A percentile compares a stretch with the other conserved stretches of the same genome.
phyloP scores from a whole-genome alignment of 495 filamentous ascomycete genomes.

The Hypoxylon cercidicola region DNA sequence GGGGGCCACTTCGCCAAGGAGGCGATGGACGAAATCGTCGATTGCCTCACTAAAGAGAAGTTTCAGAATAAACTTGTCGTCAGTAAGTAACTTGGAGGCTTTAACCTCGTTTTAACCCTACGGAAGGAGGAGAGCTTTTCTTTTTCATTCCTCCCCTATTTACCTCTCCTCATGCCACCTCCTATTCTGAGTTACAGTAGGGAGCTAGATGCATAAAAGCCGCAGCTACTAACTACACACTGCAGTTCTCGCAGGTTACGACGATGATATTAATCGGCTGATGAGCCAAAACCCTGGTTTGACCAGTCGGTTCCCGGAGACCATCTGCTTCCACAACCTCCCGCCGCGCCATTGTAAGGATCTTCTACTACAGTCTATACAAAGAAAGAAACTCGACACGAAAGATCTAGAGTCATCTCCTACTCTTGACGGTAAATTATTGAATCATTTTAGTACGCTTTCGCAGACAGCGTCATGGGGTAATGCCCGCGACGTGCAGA shows the following conservation, averaged over 20 bases:
- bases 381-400: constrained; percentile 49
- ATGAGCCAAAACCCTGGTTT: constrained; percentile 71
- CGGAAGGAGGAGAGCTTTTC: too few species aligned
- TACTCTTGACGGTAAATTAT: constrained; percentile 44
- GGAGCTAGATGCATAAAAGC: too few species aligned
- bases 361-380: constrained; percentile 42
- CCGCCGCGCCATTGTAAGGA: constrained; percentile 54
- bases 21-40: constrained; percentile 78
- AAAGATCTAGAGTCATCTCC: constrained; percentile 48
- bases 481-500: constrained; percentile 74
- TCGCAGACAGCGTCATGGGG: constrained; percentile 67
- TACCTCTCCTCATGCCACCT: too few species aligned
- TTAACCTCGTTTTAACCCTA: constrained; percentile 25
- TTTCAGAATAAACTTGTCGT: constrained; percentile 73
- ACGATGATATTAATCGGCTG: constrained; percentile 74
- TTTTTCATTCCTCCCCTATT: too few species aligned
- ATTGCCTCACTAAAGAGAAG: constrained; percentile 70
- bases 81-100: constrained; percentile 44
- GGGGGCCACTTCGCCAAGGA: constrained; percentile 71
- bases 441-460: constrained; percentile 54
- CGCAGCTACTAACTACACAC: constrained; percentile 42
- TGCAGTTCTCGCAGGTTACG: constrained; percentile 75
- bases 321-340: constrained; percentile 55
- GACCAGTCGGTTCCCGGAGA: constrained; percentile 68
- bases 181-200: too few species aligned